Evolutionary conservation across 257 asterid genomes (phyloP), one percentile per base, ranked within the genome.

Genomic region (Nicotiana otophora): DNA sequence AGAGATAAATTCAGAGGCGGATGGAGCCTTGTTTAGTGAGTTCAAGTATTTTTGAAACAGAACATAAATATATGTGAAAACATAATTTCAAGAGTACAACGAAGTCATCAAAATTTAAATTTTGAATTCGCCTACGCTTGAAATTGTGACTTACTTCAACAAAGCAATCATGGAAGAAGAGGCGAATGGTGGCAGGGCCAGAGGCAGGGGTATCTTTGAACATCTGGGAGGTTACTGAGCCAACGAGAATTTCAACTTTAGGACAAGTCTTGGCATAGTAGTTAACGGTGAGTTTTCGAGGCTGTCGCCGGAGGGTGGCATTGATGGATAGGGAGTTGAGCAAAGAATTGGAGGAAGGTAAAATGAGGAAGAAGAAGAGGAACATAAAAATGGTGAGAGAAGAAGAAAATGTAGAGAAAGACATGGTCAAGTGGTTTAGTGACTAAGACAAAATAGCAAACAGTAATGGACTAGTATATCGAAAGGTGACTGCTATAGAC

Each of bases 151-250:
- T 83, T 88, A 89, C 92, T 79, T 91, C 92, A 46, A 96, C 98
- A 61, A 96, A 94, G 86, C 99, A 96, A 83, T 96, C 99, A 70
- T 96, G 98, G 91, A 96, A 96, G 92, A 96, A 94, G 84, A 96
- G 99, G 63, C 99, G 98, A 74, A 96, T 92, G 85, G 98, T 94
- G 81, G 98, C 98, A 15, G 99, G 99, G 10, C 87, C 98, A 3
- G 97, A 91, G 62, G 93, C 86, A 7, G 99, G 98, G 0, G 90
- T 88, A 7, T 90, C 95, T 64, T 86, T 90, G 86, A 93, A 94
- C 89, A 86, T 97, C 70, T 86, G 91, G 1, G 94, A 89, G 34
- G 99, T 94, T 46, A 96, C 86, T 8, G 97, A 90, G 2, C 88
- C 93, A 39, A 96, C 90, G 7, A 94, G 90, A 84, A 87, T 89